Evolutionary conservation across 2,329 filamentous ascomycete species (phyloP).

Genomic region (Aspergillus intermedius): DNA sequence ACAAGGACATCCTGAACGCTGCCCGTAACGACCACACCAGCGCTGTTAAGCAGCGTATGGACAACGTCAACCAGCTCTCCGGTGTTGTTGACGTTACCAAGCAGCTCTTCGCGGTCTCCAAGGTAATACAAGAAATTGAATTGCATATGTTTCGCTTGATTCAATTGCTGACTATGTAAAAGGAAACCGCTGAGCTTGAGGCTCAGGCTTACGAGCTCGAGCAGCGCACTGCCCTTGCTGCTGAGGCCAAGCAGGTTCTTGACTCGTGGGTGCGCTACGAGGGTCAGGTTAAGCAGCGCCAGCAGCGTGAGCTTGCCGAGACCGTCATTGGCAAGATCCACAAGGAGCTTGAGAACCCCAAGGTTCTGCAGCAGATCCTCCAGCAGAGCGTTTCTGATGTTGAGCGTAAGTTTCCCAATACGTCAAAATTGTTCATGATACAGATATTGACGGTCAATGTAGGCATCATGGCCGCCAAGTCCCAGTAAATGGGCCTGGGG

Average conservation of each 20-base stretch:
- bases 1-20: constrained; percentile 90
- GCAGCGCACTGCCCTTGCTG: constrained; percentile 85
- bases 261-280: constrained; percentile 99
- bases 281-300: constrained; percentile 95
- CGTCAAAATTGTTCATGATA: background rate
- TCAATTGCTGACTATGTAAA: constrained; percentile 8
- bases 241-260: constrained; percentile 89
- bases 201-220: constrained; percentile 94
- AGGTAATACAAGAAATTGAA: constrained; percentile 53
- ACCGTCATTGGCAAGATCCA: constrained; percentile 93
- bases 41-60: constrained; percentile 90
- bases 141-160: background rate
- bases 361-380: constrained; percentile 92
- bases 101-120: constrained; percentile 93
- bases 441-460: constrained; percentile 9
- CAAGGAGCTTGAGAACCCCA: constrained; percentile 98
- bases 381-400: constrained; percentile 94
- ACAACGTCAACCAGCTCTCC: constrained; percentile 88
- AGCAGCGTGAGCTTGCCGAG: constrained; percentile 93
- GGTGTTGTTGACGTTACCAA: constrained; percentile 96
- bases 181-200: constrained; percentile 97
- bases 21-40: constrained; percentile 91
- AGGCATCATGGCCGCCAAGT: constrained; percentile 37
- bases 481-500: constrained; percentile 30
- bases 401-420: constrained; percentile 68